Evolutionary conservation across 225 moss, liverwort and hornwort genomes (phyloP).

Genomic region (Antitrichia curtipendula): DNA sequence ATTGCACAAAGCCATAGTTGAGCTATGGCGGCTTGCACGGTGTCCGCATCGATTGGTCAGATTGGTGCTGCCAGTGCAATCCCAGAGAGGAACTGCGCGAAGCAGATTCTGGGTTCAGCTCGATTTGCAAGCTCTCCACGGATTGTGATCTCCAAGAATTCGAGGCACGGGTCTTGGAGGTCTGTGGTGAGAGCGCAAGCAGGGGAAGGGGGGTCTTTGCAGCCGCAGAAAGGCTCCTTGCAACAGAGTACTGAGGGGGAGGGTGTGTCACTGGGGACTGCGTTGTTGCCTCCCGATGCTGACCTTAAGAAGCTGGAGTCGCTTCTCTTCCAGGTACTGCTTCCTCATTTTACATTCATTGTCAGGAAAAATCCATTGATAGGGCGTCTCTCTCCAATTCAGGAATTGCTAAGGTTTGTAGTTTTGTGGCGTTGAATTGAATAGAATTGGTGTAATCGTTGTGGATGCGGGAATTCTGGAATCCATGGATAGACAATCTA

Average conservation of each 20-base stretch:
- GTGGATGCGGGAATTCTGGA: not conserved
- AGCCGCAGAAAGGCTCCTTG: constrained; percentile 10
- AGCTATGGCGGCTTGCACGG: constrained; percentile 9
- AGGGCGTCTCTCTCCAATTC: not conserved
- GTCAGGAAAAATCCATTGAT: not conserved
- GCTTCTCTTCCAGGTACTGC: constrained; percentile 66
- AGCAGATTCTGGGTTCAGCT: not conserved
- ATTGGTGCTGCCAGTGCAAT: not conserved
- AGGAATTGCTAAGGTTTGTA: not conserved
- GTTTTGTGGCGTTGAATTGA: not conserved
- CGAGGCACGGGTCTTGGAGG: not conserved
- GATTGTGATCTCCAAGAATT: not conserved
- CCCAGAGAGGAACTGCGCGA: not conserved
- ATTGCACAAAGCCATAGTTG: not conserved
- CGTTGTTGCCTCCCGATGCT: constrained; percentile 66
- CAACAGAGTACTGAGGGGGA: constrained; percentile 32
- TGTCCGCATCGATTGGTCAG: not conserved
- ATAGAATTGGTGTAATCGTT: not conserved
- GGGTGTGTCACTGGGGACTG: constrained; percentile 70
- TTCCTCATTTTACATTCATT: not conserved
- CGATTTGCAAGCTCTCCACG: not conserved
- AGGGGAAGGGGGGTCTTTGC: constrained; percentile 3
- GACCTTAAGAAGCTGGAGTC: constrained; percentile 51
- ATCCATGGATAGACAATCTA: no score
- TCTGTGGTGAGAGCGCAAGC: constrained; percentile 8